phyloP scores from a whole-genome alignment of 306 rosid genomes.

The Alnus rubra region DNA sequence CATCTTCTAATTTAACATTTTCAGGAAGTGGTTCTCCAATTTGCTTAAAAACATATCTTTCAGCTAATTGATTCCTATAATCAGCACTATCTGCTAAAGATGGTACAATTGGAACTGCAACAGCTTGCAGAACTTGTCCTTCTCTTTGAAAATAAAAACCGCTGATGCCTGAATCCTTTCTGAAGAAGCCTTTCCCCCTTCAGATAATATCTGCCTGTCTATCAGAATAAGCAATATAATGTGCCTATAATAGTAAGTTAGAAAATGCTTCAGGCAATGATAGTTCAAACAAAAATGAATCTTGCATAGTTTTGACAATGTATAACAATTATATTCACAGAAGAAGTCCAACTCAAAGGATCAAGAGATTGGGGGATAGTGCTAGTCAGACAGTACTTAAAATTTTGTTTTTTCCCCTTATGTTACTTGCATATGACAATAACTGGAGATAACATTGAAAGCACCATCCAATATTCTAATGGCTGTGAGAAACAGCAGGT shows the following conservation, averaged over 20 bases:
- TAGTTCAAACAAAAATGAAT: background rate
- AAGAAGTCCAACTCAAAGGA: background rate
- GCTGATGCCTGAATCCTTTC: slow-evolving; percentile 44
- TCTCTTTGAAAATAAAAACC: slow-evolving; percentile 30
- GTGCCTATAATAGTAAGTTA: slow-evolving; percentile 10
- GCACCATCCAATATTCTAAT: background rate
- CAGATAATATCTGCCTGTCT: slow-evolving; percentile 46
- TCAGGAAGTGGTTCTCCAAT: slow-evolving; percentile 86
- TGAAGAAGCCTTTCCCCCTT: slow-evolving; percentile 39
- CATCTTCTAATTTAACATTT: slow-evolving; percentile 64
- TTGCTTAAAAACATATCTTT: slow-evolving; percentile 74
- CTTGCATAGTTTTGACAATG: background rate
- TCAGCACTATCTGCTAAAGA: slow-evolving; percentile 54
- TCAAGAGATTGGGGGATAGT: background rate
- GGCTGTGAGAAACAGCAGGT: background rate
- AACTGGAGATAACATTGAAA: background rate
- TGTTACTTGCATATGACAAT: background rate
- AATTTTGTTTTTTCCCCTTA: background rate
- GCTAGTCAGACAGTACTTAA: too few relatives aligned
- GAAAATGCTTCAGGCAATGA: background rate
- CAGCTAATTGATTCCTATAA: slow-evolving; percentile 64
- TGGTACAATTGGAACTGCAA: slow-evolving; percentile 70
- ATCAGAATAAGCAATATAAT: slow-evolving; percentile 31
- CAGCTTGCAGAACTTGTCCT: slow-evolving; percentile 53
- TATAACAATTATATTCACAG: background rate